These are phyloP conservation scores for Xylariomycetidae sp. DNA, from an alignment of 2,329 filamentous ascomycete species.

Conservation along the genomic window DNA sequence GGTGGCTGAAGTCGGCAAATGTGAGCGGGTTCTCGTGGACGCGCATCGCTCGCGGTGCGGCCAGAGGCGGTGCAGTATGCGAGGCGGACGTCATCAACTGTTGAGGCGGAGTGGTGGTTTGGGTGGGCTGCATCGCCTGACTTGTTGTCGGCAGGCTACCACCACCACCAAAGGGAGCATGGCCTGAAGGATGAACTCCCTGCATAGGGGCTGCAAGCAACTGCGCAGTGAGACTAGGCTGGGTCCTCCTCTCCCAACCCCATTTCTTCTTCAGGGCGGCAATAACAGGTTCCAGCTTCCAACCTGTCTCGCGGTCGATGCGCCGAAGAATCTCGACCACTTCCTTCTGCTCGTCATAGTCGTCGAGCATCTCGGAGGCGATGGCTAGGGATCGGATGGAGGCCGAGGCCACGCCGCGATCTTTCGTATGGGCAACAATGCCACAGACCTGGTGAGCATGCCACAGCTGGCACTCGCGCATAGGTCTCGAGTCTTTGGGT, in stretches of 20 bases:
- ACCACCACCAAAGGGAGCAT: too few species aligned
- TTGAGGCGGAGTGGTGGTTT: conserved; percentile 13
- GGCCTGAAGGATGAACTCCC: too few species aligned
- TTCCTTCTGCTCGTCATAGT: conserved; percentile 70
- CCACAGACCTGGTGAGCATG: conserved; percentile 85
- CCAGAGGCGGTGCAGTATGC: conserved; percentile 22
- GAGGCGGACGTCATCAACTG: conserved; percentile 19
- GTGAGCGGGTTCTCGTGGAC: conserved; percentile 70
- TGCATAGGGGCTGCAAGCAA: conserved; percentile 12
- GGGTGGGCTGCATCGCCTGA: conserved; percentile 12
- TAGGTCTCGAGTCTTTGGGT: conserved; percentile 54
- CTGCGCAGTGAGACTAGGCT: conserved; percentile 19
- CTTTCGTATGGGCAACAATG: conserved; percentile 78
- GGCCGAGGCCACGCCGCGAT: conserved; percentile 71
- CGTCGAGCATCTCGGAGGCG: conserved; percentile 65
- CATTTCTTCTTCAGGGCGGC: conserved; percentile 68
- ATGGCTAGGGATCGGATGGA: conserved; percentile 75
- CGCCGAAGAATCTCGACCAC: conserved; percentile 69
- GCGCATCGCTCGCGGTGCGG: conserved; percentile 28
- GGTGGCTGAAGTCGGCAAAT: conserved; percentile 68
- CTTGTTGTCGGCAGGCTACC: too few species aligned
- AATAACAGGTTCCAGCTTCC: conserved; percentile 68
- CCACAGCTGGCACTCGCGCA: conserved; percentile 62
- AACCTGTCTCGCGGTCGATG: conserved; percentile 71
- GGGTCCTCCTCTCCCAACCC: conserved; percentile 57